Evolutionary conservation across 2,329 filamentous ascomycete species (phyloP).

Genomic region (Fusarium denticulatum): DNA sequence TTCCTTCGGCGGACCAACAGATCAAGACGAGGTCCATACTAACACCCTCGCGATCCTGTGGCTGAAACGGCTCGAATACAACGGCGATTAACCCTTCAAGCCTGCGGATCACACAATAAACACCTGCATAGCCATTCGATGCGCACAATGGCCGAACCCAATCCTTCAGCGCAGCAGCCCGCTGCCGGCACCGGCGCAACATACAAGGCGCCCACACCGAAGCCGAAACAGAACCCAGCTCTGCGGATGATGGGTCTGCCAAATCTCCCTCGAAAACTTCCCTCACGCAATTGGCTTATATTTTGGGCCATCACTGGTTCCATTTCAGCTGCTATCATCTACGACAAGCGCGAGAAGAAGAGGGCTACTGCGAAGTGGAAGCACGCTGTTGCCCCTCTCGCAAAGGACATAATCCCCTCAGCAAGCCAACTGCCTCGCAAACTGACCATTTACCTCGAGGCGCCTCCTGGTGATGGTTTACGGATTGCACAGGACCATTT

Average conservation of each 20-base stretch:
- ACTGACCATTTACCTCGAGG: slow-evolving; percentile 85
- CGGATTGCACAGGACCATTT: slow-evolving; percentile 92
- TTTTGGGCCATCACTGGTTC: slow-evolving; percentile 84
- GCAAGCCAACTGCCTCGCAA: slow-evolving; percentile 80
- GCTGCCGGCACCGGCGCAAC: slow-evolving; percentile 38
- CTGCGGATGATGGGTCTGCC: slow-evolving; percentile 86
- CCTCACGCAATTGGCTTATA: slow-evolving; percentile 97
- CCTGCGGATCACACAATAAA: background rate
- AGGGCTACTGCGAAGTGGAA: slow-evolving; percentile 88
- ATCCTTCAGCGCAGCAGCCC: slow-evolving; percentile 40
- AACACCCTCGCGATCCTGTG: slow-evolving; percentile 18
- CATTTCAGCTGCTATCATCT: slow-evolving; percentile 83
- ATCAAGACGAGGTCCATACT: slow-evolving; percentile 16
- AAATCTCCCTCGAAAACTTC: slow-evolving; percentile 82
- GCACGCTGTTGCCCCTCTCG: slow-evolving; percentile 83
- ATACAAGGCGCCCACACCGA: slow-evolving; percentile 52
- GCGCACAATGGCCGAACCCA: slow-evolving; percentile 39
- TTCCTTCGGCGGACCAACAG: slow-evolving; percentile 26
- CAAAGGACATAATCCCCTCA: slow-evolving; percentile 75
- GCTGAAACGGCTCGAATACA: slow-evolving; percentile 10
- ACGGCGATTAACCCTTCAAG: background rate
- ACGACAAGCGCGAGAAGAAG: slow-evolving; percentile 92
- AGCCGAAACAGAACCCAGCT: slow-evolving; percentile 70
- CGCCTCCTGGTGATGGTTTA: slow-evolving; percentile 87
- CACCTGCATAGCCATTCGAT: background rate